phyloP scores from a whole-genome alignment of 2,329 filamentous ascomycete genomes.

The Aphanocladium album region DNA sequence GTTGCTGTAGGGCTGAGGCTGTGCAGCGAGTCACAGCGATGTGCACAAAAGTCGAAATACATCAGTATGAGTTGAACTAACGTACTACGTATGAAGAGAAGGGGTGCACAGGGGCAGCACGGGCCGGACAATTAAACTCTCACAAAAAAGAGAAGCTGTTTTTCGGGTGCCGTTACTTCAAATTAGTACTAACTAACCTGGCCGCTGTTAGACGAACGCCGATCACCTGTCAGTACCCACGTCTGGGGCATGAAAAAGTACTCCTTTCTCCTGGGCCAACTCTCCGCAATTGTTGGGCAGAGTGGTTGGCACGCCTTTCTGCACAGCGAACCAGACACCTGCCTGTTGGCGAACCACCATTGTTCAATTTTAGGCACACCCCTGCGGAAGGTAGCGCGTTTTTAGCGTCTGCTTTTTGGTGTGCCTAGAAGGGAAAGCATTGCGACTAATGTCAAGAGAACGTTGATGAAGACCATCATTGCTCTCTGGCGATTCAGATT shows the following conservation, averaged over 20 bases:
- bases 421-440: not conserved
- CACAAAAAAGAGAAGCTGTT: not conserved
- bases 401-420: slow-evolving; percentile 1
- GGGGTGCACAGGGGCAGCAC: not conserved
- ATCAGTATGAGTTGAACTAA: slow-evolving; percentile 7
- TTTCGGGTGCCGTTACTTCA: no score
- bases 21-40: not conserved
- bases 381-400: not conserved
- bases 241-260: not conserved
- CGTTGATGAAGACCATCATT: not conserved
- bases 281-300: not conserved
- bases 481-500: not conserved
- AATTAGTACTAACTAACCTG: no score
- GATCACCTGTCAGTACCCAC: not conserved
- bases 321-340: not conserved
- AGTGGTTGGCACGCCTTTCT: not conserved
- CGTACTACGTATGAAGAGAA: not conserved
- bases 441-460: slow-evolving; percentile 1
- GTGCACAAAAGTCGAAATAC: not conserved
- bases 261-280: not conserved
- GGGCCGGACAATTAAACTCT: not conserved
- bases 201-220: not conserved
- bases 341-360: not conserved
- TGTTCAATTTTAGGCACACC: not conserved
- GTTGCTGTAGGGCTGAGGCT: slow-evolving; percentile 8